A percentile compares a stretch with the other conserved stretches of the same genome.
phyloP scores from a whole-genome alignment of 225 moss, liverwort and hornwort species.

The Straminergon stramineum region DNA sequence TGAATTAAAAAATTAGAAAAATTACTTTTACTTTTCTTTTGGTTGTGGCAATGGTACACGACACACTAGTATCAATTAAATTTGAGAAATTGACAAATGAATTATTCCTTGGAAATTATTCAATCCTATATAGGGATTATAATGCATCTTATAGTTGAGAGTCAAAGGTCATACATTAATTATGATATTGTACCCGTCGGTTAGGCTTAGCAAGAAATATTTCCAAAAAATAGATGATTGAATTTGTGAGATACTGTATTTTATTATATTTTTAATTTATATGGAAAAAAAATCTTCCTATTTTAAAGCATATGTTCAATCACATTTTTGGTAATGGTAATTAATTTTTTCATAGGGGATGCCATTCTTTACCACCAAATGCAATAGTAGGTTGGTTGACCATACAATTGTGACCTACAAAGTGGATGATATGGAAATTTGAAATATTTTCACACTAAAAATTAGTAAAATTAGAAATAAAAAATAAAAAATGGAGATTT shows the following conservation, averaged over 20 bases:
- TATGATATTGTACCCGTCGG: accelerated
- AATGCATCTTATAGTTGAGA: not conserved
- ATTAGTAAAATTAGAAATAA: not conserved
- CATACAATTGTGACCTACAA: too few species aligned
- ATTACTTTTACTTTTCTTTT: too few species aligned
- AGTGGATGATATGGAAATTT: not conserved
- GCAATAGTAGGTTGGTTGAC: accelerated
- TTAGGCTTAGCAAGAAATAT: not conserved
- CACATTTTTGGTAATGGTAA: not conserved
- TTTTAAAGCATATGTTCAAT: not conserved
- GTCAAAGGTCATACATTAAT: not conserved
- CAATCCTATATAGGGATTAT: accelerated
- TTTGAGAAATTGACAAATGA: not conserved
- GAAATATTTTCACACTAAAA: not conserved
- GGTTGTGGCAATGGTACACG: too few species aligned
- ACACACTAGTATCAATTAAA: not conserved
- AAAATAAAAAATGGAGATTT: not conserved
- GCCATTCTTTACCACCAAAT: not conserved
- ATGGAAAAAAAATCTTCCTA: not conserved
- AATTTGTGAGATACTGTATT: not conserved
- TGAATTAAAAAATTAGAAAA: too few species aligned
- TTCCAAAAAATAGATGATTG: not conserved
- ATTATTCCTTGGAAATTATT: not conserved
- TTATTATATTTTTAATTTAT: not conserved
- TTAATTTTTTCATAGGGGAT: not conserved